Conservation (phyloP, 352 stramenopile species). For the Pythium aristosporum region DNA sequence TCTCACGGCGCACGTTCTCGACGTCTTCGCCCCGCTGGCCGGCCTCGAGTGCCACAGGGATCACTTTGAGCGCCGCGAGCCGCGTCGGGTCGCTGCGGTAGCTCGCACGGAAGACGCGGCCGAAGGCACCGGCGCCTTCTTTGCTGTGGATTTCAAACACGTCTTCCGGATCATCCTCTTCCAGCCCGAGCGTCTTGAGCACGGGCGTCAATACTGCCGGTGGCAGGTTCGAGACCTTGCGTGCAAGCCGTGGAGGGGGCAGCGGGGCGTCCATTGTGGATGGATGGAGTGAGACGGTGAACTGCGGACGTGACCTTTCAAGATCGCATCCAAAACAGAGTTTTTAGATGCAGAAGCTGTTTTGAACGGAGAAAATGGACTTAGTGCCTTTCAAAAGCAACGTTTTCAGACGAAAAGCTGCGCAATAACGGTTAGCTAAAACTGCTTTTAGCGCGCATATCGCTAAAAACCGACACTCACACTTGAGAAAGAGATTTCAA, state of each 20-base stretch:
- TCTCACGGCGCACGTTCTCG: slow-evolving; percentile 66
- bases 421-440: no score
- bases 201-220: slow-evolving; percentile 25
- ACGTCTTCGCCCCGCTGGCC: slow-evolving; percentile 67
- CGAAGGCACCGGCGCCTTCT: slow-evolving; percentile 70
- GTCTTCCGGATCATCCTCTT: slow-evolving; percentile 58
- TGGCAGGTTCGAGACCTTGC: slow-evolving; percentile 25
- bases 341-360: no score
- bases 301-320: slow-evolving; percentile 11
- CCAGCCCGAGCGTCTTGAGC: slow-evolving; percentile 57
- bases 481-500: no score
- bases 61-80: slow-evolving; percentile 72
- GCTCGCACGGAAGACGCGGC: slow-evolving; percentile 62
- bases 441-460: no score
- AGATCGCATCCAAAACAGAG: slow-evolving; percentile 10
- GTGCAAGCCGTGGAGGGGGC: slow-evolving; percentile 19
- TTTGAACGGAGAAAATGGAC: no score
- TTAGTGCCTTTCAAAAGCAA: no score
- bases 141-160: slow-evolving; percentile 73
- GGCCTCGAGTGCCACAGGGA: slow-evolving; percentile 60
- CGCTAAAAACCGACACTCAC: no score
- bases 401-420: no score
- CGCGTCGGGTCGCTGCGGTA: slow-evolving; percentile 41
- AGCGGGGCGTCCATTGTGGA: slow-evolving; percentile 13
- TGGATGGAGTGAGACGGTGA: background rate